A percentile compares a stretch with the other conserved stretches of the same genome.
Evolutionary conservation across 163 green algal species (phyloP).

Genomic region (Chlamydomonas reinhardtii): DNA sequence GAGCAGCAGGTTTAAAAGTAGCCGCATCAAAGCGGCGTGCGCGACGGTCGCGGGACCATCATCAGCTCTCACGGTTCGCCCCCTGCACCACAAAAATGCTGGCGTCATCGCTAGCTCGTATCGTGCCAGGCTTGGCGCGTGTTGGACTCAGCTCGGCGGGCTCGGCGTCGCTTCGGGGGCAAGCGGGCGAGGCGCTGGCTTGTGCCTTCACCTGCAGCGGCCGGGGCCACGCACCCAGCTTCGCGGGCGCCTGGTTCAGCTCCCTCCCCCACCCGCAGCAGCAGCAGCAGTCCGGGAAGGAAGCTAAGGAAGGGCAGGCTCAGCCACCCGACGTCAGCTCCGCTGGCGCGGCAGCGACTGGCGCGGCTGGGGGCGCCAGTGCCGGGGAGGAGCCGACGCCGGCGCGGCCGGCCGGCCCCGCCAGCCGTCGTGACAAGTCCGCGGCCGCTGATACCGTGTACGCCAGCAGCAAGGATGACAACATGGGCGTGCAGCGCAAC

Average conservation of each 20-base stretch:
- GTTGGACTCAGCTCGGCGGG: background rate
- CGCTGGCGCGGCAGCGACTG: background rate
- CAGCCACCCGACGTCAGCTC: background rate
- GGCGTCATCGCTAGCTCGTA: background rate
- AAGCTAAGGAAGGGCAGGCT: background rate
- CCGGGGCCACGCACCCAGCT: background rate
- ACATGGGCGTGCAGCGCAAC: constrained; percentile 54
- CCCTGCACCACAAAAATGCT: background rate
- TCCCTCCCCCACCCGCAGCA: too few species aligned
- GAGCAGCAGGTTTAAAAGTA: background rate
- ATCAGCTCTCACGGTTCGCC: background rate
- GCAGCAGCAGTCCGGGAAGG: too few species aligned
- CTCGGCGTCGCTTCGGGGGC: background rate
- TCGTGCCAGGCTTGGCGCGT: background rate
- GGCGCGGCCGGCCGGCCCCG: background rate
- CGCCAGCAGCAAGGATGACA: constrained; percentile 29
- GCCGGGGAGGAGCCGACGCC: background rate
- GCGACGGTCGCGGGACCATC: too few species aligned
- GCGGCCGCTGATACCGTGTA: constrained; percentile 4
- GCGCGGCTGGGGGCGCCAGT: background rate
- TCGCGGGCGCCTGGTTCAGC: background rate
- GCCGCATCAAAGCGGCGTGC: too few species aligned
- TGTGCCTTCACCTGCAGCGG: background rate
- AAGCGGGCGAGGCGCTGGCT: background rate
- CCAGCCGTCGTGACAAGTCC: constrained; percentile 21